These are phyloP conservation scores for Lobosporangium transversale DNA, from an alignment of 192 early-diverging fungal species.

Conservation along the genomic window DNA sequence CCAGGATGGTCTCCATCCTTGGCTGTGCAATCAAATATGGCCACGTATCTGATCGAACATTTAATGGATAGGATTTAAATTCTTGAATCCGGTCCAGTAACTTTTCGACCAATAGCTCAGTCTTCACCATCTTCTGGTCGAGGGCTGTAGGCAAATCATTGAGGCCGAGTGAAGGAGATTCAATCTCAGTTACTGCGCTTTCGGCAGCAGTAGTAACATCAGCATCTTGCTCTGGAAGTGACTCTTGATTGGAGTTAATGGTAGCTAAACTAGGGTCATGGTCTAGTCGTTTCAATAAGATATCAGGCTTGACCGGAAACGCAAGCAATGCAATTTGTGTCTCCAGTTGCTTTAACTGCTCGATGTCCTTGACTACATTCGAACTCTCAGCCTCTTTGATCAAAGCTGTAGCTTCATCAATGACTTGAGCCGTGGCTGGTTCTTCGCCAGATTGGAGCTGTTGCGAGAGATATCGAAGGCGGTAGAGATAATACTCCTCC, in stretches of 20 bases:
- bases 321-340: conserved; percentile 35
- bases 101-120: conserved; percentile 20
- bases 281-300: conserved; percentile 18
- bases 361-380: background rate
- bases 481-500: conserved; percentile 35
- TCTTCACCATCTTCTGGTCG: conserved; percentile 22
- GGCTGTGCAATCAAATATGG: conserved; percentile 31
- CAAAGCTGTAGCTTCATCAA: conserved; percentile 18
- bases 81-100: conserved; percentile 15
- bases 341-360: conserved; percentile 6
- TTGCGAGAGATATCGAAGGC: conserved; percentile 20
- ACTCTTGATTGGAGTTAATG: background rate
- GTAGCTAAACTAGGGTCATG: conserved; percentile 1
- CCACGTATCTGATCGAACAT: conserved; percentile 14
- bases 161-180: conserved; percentile 1
- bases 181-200: background rate
- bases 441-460: conserved; percentile 21
- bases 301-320: conserved; percentile 40
- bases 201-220: background rate
- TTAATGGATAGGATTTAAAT: no score
- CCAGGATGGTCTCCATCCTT: conserved; percentile 23
- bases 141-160: conserved; percentile 14
- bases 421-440: conserved; percentile 18
- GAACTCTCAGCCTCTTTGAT: conserved; percentile 25
- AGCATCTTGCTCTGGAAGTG: background rate